Conservation (phyloP, 768 basidiomycete species). For the Xerocomus brunneocitrinus region DNA sequence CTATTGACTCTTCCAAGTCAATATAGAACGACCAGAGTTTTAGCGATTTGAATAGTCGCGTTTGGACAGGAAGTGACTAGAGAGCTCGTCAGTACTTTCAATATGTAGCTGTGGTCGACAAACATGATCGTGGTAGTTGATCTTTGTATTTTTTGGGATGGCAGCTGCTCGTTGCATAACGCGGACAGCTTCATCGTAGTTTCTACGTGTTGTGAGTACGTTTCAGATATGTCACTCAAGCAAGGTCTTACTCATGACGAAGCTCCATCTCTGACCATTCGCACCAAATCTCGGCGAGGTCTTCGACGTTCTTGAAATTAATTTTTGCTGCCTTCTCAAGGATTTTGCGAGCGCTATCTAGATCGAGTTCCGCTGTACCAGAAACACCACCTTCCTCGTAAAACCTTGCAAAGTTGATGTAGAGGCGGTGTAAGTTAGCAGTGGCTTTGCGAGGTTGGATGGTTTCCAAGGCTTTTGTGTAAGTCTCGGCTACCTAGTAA, state of each 20-base stretch:
- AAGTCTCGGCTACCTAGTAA: conserved; percentile 84
- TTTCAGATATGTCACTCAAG: neutral
- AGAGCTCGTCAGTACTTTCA: conserved; percentile 10
- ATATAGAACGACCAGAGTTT: conserved; percentile 99
- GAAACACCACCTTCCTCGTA: conserved; percentile 92
- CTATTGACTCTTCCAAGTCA: conserved; percentile 96
- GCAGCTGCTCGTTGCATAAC: conserved; percentile 97
- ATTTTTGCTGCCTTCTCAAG: conserved; percentile 90
- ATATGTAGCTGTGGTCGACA: conserved; percentile 11
- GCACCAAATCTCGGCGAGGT: conserved; percentile 97
- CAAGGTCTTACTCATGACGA: conserved; percentile 75
- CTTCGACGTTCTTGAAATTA: conserved; percentile 93
- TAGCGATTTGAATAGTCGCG: conserved; percentile 91
- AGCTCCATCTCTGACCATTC: conserved; percentile 99
- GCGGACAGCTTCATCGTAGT: conserved; percentile 91
- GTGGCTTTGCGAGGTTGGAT: conserved; percentile 87
- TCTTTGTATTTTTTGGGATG: conserved; percentile 82
- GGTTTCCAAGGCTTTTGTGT: conserved; percentile 83
- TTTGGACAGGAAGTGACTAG: conserved; percentile 80
- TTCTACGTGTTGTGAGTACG: conserved; percentile 46
- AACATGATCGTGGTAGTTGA: conserved; percentile 96
- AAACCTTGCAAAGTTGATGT: conserved; percentile 94
- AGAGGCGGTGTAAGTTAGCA: conserved; percentile 84
- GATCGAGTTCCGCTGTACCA: conserved; percentile 73
- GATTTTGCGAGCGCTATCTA: conserved; percentile 86